Conservation (phyloP, 805 yeast genomes). For the Torulaspora microellipsoides region DNA sequence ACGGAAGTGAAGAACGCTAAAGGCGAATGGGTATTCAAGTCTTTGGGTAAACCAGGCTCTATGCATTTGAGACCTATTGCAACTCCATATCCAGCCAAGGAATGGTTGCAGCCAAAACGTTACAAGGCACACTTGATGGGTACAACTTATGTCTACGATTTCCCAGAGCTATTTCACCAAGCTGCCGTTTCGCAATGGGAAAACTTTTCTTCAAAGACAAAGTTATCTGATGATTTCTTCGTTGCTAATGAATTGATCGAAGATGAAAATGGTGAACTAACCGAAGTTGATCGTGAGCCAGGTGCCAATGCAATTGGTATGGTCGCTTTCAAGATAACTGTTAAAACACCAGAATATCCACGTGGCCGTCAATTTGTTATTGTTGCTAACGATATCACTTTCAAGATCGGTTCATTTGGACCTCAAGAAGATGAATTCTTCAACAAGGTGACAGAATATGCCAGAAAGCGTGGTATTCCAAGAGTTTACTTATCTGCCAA, state of each 20-base stretch:
- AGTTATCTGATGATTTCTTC: conserved; percentile 63
- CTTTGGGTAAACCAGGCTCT: conserved; percentile 89
- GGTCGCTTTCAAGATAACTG: conserved; percentile 91
- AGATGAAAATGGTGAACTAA: conserved; percentile 70
- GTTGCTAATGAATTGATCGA: conserved; percentile 74
- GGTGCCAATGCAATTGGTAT: conserved; percentile 95
- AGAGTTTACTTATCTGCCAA: conserved; percentile 94
- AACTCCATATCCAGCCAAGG: conserved; percentile 96
- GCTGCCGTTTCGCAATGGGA: conserved; percentile 86
- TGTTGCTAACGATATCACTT: conserved; percentile 96
- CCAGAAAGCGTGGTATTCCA: conserved; percentile 88
- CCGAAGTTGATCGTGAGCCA: conserved; percentile 91
- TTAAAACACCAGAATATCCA: conserved; percentile 96
- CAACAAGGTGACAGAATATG: conserved; percentile 86
- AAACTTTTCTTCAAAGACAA: conserved; percentile 48
- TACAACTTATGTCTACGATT: conserved; percentile 95
- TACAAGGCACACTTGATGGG: conserved; percentile 98
- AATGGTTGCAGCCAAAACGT: conserved; percentile 96
- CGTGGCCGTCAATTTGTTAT: conserved; percentile 89
- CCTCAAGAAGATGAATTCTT: conserved; percentile 93
- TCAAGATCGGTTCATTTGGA: conserved; percentile 97
- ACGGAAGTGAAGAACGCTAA: conserved; percentile 87
- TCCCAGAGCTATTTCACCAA: conserved; percentile 98
- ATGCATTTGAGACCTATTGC: conserved; percentile 96
- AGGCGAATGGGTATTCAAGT: conserved; percentile 97